Evolutionary conservation across 106 monocot genomes (phyloP), one percentile per base, ranked within the genome.

Genomic region (Chionographis japonica): DNA sequence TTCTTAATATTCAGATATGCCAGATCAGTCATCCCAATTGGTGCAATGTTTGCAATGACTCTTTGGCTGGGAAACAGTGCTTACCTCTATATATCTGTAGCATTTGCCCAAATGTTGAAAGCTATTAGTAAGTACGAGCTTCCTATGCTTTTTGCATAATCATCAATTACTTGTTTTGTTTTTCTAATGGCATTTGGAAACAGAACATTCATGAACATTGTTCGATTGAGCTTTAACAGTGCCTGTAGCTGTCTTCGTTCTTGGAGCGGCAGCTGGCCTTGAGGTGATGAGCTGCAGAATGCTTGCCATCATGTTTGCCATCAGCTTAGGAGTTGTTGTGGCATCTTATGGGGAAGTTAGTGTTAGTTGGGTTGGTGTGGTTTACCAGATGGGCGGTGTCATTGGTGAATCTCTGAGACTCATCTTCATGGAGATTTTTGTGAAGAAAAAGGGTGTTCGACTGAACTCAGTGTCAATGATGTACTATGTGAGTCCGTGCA

Each of bases 401-500:
- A 54, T 95, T 58, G 95, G 89, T 52, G 95, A 95, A 82, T 91
- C 95, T 59, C 62, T 86, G 12, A 88, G 95, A 66, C 91, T 95
- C 4, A 89, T 92, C 69, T 92, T 95, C 68, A 86, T 92, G 74
- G 91, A 95, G 74, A 86, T 95, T 53, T 95, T 95, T 67, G 80
- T 95, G 39, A 95, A 95, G 79, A 88, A 64, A 79, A 95, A 95
- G 60, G 95, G 95, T 50, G 68, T 92, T 39, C 81, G 77, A 12
- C 49, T 95, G 69, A 95, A 92, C 76, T 76, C 89, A 56, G 82
- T 95, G 66, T 91, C 95, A 27, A 79, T 92, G 70, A 95, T 92
- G 95, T 95, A 95, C 57, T 95, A 95, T 80, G 95, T 92, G 40
- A 95, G 95, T 62, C 95, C 95, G n/a, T 95, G 91, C 95, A 95